Base-by-base conservation (phyloP, 2,329 filamentous ascomycete species). In the Alternaria conjuncta region DNA sequence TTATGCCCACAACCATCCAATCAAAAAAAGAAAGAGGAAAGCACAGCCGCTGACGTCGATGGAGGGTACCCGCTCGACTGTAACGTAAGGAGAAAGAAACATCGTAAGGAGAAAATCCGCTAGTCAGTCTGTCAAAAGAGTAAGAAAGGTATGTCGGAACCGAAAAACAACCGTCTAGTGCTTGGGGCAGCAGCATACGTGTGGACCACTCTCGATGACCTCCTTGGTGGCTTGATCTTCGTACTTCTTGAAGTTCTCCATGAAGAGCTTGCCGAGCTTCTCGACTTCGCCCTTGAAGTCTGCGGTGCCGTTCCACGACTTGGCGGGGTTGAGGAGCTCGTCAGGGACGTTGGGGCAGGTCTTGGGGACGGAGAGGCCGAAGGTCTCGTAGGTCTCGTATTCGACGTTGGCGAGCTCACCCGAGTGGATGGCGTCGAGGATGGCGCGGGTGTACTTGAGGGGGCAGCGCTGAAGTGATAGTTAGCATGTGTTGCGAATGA, bases 171-270 rank as follows among this genome's bases (percentile, higher is more conserved):
- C 10, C 13, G 9, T 20, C 45, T 57, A 78, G 60, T 78, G 74
- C 71, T 79, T 78, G 49, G 75, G 75, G 69, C 75, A 78, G 69
- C 77, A 79, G 71, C 77, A 79, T 71, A 79, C 77, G 65, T 79
- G 77, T 20, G 83, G 83, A 51, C 81, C 84, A 46, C 82, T 82
- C 64, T 83, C 81, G 64, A 84, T 70, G 36, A 85, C 83, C 57
- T 83, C 82, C 6, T 70, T 47, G 13, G 78, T 81, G 9, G 94
- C 93, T 82, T 97, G 89, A 73, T 89, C 90, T 75, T 90, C 86
- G 85, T 97, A 97, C 87, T 97, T 97, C 86, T 93, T 89, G 85
- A 99, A 99, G 88, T 99, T 99, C 84, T 97, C 93, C 77, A 90
- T 89, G 87, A 99, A 99, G 68, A 98, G 88, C 68, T 84, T 85